Base-by-base conservation (phyloP, 2,329 filamentous ascomycete species). In the Gremmenia infestans region DNA sequence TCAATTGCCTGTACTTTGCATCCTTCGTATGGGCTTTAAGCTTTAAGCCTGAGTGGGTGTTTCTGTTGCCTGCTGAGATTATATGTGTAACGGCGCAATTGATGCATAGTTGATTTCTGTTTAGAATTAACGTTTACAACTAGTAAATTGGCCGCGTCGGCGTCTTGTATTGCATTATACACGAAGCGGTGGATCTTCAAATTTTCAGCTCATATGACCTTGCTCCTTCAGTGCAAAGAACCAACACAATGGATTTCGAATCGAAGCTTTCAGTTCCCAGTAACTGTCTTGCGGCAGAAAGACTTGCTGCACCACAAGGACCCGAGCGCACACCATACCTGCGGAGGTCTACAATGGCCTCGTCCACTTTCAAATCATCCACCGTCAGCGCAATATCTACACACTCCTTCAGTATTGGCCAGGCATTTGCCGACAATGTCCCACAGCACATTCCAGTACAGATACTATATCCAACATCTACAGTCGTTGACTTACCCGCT, bases 201-300 rank as follows among this genome's bases (percentile, higher is more conserved):
- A 39, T n/a, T 42, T 46, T 23, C 25, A 68, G 56, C 0, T 62
- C 50, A 59, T 88, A 87, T 1, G 78, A 73, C 39, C 86, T 76
- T 8, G 65, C 63, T 0, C 85, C 85, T 67, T 89, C 86, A 0
- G 87, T 91, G 59, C 81, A 85, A 43, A 89, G 78, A 1, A 91
- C 68, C 0, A 91, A 77, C 0, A 90, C 76, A 0, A 84, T 75
- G 0, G 82, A 79, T 7, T 72, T 67, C 0, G 83, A 65, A 0
- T 68, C 68, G 5, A 63, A 40, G 14, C 15, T n/a, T 7, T 28
- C 22, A n/a, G 43, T 25, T 35, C 22, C 48, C 25, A 5, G n/a
- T 9, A 37, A 9, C 48, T 7, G 65, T 71, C 4, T 84, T 64
- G 28, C 77, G 78, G 37, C 73, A 74, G 32, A 91, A 64, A 1